Evolutionary conservation across 1,284 basidiomycete genomes (phyloP).

Genomic region (Heterobasidion parviporum): DNA sequence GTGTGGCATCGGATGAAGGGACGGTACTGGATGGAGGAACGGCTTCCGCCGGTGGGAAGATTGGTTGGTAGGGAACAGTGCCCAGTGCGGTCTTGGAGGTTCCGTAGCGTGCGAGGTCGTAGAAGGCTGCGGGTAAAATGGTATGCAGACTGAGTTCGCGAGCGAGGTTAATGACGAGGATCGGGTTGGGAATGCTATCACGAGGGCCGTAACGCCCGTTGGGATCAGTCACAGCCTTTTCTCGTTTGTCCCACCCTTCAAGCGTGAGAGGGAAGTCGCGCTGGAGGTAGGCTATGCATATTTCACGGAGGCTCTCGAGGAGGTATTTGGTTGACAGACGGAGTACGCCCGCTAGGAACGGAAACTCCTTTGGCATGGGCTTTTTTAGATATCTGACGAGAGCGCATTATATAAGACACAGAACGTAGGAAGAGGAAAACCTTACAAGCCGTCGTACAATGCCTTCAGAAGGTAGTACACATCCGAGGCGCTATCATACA

Average conservation of each 20-base stretch:
- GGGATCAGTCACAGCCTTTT: constrained; percentile 32
- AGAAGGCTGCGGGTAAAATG: constrained; percentile 58
- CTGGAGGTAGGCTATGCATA: constrained; percentile 46
- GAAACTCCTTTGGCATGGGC: constrained; percentile 36
- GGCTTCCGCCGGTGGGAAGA: constrained; percentile 5
- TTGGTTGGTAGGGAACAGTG: constrained; percentile 18
- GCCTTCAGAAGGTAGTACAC: constrained; percentile 52
- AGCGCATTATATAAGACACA: not conserved
- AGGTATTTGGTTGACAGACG: constrained; percentile 65
- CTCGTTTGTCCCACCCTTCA: constrained; percentile 55
- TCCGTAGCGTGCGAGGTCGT: constrained; percentile 64
- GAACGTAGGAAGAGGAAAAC: not conserved
- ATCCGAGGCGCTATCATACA: constrained; percentile 51
- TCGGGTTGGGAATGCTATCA: constrained; percentile 42
- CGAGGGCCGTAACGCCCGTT: constrained; percentile 39
- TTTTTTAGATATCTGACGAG: constrained; percentile 28
- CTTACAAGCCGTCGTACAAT: constrained; percentile 46
- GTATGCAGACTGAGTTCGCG: constrained; percentile 47
- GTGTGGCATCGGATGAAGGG: constrained; percentile 11
- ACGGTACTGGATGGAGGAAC: constrained; percentile 1
- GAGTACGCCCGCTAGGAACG: constrained; percentile 47
- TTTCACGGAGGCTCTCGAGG: constrained; percentile 47
- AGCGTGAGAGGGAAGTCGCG: constrained; percentile 59
- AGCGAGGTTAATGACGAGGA: constrained; percentile 59
- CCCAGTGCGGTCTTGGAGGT: constrained; percentile 59